Percentiles rank a stretch among this genome's conserved stretches.
Conservation (phyloP, 1,139 yeast genomes). For the Blastobotrys persicus region DNA sequence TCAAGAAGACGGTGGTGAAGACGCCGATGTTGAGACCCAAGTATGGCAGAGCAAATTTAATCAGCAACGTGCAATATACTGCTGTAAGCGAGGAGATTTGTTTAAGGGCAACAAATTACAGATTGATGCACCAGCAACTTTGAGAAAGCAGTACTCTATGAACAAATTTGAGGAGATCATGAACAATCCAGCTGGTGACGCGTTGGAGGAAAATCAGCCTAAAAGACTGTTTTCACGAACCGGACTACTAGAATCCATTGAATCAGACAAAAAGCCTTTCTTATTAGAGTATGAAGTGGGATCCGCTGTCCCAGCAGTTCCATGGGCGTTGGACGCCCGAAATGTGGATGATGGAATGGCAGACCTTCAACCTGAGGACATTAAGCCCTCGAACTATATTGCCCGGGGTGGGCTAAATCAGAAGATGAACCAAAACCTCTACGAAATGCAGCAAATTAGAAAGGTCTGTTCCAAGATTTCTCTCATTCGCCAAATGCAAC, state of each 20-base stretch:
- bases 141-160: constrained; percentile 34
- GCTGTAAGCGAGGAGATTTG: constrained; percentile 64
- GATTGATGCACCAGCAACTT: constrained; percentile 63
- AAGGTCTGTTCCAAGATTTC: constrained; percentile 86
- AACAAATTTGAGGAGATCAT: constrained; percentile 33
- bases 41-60: constrained; percentile 84
- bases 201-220: constrained; percentile 4
- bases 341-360: constrained; percentile 45
- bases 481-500: constrained; percentile 86
- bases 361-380: constrained; percentile 32
- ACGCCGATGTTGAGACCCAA: constrained; percentile 64
- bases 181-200: constrained; percentile 4
- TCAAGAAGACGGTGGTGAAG: constrained; percentile 42
- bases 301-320: constrained; percentile 73
- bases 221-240: constrained; percentile 13
- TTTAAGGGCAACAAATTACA: constrained; percentile 61
- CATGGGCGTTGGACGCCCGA: constrained; percentile 42
- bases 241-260: constrained; percentile 41
- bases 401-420: constrained; percentile 58
- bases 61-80: constrained; percentile 71
- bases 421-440: constrained; percentile 62
- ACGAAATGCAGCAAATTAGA: constrained; percentile 82
- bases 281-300: constrained; percentile 79
- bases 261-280: constrained; percentile 59
- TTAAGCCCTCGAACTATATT: constrained; percentile 43